These are phyloP conservation scores for Boletus rubescentipes DNA, from an alignment of 768 basidiomycete species.

Conservation along the genomic window DNA sequence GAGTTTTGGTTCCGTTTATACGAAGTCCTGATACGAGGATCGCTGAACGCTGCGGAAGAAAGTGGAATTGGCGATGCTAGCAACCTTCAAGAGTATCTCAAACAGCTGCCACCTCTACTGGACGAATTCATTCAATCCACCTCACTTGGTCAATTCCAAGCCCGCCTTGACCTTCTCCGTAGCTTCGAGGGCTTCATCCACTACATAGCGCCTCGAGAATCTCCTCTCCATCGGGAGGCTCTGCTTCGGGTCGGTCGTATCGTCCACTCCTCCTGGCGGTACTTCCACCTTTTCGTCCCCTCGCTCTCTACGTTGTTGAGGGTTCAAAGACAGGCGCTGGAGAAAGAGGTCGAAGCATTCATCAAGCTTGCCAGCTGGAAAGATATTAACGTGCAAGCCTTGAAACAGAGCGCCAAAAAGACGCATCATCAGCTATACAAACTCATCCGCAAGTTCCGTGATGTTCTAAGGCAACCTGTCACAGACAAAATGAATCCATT, in stretches of 20 bases:
- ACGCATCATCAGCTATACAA: conserved; percentile 93
- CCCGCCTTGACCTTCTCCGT: conserved; percentile 63
- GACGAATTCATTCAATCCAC: conserved; percentile 74
- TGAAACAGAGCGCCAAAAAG: conserved; percentile 86
- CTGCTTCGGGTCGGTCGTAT: conserved; percentile 56
- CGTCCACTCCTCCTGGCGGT: conserved; percentile 56
- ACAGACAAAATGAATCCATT: conserved; percentile 38
- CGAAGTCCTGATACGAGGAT: conserved; percentile 69
- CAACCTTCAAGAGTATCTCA: conserved; percentile 52
- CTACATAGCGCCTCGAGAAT: conserved; percentile 35
- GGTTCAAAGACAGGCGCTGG: conserved; percentile 57
- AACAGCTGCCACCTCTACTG: conserved; percentile 69
- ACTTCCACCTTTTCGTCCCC: conserved; percentile 61
- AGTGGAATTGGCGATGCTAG: conserved; percentile 31
- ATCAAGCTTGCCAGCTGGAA: conserved; percentile 99
- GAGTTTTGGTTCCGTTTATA: conserved; percentile 94
- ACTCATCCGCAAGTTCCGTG: conserved; percentile 88
- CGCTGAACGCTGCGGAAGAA: conserved; percentile 46
- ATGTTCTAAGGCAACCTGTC: conserved; percentile 76
- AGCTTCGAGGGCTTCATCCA: conserved; percentile 61
- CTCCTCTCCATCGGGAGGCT: conserved; percentile 27
- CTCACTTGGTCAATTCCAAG: conserved; percentile 80
- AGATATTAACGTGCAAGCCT: conserved; percentile 91
- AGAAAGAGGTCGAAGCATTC: conserved; percentile 79
- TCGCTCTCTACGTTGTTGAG: conserved; percentile 48